Percentiles rank a stretch among this genome's conserved stretches.
Evolutionary conservation across 1,284 basidiomycete species (phyloP).

Genomic region (Violaceomyces palustris): DNA sequence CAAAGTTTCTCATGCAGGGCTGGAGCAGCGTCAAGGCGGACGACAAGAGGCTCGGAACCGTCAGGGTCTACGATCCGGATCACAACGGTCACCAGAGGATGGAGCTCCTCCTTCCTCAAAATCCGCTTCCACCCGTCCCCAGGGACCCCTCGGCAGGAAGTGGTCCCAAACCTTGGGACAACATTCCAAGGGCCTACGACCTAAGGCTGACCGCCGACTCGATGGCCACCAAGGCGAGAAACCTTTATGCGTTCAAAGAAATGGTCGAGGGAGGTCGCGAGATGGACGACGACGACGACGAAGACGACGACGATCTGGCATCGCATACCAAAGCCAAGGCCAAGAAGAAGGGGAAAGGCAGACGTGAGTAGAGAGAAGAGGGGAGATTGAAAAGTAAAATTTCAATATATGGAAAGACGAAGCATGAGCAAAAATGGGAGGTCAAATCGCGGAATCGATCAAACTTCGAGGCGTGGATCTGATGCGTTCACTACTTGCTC

Average conservation of each 20-base stretch:
- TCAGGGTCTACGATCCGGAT: constrained; percentile 56
- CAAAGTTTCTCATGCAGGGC: constrained; percentile 57
- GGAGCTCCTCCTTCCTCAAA: constrained; percentile 45
- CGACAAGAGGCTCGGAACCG: constrained; percentile 56
- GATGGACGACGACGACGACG: constrained; percentile 5
- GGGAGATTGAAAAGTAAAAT: too few species aligned
- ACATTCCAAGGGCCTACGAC: constrained; percentile 41
- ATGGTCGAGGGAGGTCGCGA: constrained; percentile 16
- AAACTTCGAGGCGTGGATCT: too few species aligned
- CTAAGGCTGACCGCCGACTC: constrained; percentile 40
- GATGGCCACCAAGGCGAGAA: constrained; percentile 23
- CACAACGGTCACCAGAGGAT: constrained; percentile 43
- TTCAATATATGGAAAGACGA: too few species aligned
- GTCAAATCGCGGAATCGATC: too few species aligned
- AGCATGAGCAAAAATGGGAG: too few species aligned
- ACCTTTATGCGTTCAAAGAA: constrained; percentile 48
- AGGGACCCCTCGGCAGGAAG: constrained; percentile 21
- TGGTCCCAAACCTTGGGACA: constrained; percentile 14
- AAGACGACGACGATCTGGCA: constrained; percentile 15
- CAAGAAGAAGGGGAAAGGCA: background rate
- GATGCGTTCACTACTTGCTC: background rate
- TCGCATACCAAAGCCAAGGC: background rate
- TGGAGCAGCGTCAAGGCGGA: constrained; percentile 56
- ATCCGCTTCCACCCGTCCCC: constrained; percentile 22
- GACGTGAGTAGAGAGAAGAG: constrained; percentile 4